Conservation (phyloP, 2,329 filamentous ascomycete genomes). For the Calonectria fujianensis region DNA sequence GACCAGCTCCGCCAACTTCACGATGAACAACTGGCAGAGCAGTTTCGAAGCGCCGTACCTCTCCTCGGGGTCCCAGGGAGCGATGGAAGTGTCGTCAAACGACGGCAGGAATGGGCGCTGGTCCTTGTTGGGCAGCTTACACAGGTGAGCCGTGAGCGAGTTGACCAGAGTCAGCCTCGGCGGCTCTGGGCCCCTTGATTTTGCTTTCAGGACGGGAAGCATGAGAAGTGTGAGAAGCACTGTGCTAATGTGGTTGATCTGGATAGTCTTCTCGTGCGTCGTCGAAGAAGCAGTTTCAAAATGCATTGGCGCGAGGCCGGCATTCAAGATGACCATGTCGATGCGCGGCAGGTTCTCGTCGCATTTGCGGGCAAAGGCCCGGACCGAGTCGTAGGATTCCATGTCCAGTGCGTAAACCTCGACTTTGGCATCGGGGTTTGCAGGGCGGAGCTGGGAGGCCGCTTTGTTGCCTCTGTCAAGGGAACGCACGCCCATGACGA, state of each 20-base stretch:
- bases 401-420: slow-evolving; percentile 54
- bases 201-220: slow-evolving; percentile 50
- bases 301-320: slow-evolving; percentile 50
- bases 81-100: slow-evolving; percentile 52
- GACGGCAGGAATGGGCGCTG: slow-evolving; percentile 54
- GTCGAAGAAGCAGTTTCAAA: slow-evolving; percentile 48
- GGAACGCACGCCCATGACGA: slow-evolving; percentile 47
- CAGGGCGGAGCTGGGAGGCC: slow-evolving; percentile 29
- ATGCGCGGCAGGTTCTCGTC: slow-evolving; percentile 42
- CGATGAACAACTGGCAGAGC: slow-evolving; percentile 59
- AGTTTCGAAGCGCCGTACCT: slow-evolving; percentile 58
- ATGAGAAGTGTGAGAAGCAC: slow-evolving; percentile 55
- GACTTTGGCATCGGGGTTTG: slow-evolving; percentile 39
- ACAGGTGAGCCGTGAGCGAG: slow-evolving; percentile 53
- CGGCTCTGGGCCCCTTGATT: slow-evolving; percentile 19
- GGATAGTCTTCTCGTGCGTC: slow-evolving; percentile 57
- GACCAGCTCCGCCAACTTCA: slow-evolving; percentile 62
- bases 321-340: slow-evolving; percentile 60
- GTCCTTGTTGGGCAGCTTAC: slow-evolving; percentile 53
- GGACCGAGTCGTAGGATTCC: slow-evolving; percentile 53
- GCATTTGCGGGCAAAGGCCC: slow-evolving; percentile 45
- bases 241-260: slow-evolving; percentile 60
- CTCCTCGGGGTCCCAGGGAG: slow-evolving; percentile 48
- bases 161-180: slow-evolving; percentile 56
- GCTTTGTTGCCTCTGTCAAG: slow-evolving; percentile 44